Conservation (phyloP, 176 grass and related monocot species). For the Triticum urartu region DNA sequence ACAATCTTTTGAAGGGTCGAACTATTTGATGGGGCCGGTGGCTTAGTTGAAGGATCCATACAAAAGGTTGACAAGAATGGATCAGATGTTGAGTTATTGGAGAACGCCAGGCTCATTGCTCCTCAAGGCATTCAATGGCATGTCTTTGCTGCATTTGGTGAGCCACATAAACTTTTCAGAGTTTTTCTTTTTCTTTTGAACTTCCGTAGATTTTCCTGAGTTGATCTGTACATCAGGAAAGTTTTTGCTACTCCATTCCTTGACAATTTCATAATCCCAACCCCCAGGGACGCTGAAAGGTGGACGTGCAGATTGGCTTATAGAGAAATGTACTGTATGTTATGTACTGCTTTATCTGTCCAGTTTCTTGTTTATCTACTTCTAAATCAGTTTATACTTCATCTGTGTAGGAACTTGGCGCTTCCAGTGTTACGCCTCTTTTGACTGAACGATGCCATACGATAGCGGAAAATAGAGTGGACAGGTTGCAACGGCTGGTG, state of each 20-base stretch:
- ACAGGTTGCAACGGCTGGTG: conserved; percentile 83
- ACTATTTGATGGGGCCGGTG: conserved; percentile 75
- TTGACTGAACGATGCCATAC: conserved; percentile 73
- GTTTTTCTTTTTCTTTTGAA: no score
- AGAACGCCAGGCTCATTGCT: conserved; percentile 52
- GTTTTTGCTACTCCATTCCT: background rate
- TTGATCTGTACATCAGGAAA: background rate
- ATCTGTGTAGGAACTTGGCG: conserved; percentile 77
- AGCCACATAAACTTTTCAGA: conserved; percentile 16
- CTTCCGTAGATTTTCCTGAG: no score
- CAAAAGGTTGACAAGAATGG: conserved; percentile 66
- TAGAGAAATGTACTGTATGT: conserved; percentile 99
- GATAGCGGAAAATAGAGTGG: conserved; percentile 84
- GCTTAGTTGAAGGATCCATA: conserved; percentile 79
- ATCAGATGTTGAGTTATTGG: conserved; percentile 61
- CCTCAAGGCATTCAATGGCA: conserved; percentile 83
- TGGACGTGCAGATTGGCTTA: conserved; percentile 91
- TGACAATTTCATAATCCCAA: conserved; percentile 27
- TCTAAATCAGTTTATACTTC: conserved; percentile 8
- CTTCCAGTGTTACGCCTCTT: conserved; percentile 86
- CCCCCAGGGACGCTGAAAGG: conserved; percentile 84
- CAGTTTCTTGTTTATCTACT: conserved; percentile 13
- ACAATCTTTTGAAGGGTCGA: conserved; percentile 58
- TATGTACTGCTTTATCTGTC: conserved; percentile 26
- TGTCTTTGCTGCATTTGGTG: conserved; percentile 91